These are phyloP conservation scores for Barbarea vulgaris DNA, from an alignment of 345 rosid species.

Conservation along the genomic window DNA sequence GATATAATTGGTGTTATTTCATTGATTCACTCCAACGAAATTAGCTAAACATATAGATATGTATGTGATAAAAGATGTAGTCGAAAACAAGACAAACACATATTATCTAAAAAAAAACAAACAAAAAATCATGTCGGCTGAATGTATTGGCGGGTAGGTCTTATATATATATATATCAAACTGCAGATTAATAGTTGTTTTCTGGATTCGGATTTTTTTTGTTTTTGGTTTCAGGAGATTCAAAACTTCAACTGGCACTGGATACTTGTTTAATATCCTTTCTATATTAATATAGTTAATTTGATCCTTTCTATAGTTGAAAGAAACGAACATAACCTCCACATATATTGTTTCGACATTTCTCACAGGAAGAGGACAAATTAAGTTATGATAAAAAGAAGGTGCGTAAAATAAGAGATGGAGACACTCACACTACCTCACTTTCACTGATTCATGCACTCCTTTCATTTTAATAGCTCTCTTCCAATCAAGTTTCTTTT, in stretches of 20 bases:
- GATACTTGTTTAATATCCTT: background rate
- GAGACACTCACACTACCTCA: slow-evolving; percentile 38
- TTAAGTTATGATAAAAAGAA: slow-evolving; percentile 37
- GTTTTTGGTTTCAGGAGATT: background rate
- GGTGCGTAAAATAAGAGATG: slow-evolving; percentile 36
- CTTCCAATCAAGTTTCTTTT: slow-evolving; percentile 34
- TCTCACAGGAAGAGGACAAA: slow-evolving; percentile 16
- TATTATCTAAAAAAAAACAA: background rate
- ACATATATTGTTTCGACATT: slow-evolving; percentile 15
- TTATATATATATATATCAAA: too few relatives aligned
- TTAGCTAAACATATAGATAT: background rate
- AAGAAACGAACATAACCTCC: slow-evolving; percentile 38
- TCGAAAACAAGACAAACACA: background rate
- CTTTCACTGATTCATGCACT: slow-evolving; percentile 40
- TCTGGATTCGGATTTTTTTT: background rate
- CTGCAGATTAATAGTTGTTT: background rate
- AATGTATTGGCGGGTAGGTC: background rate
- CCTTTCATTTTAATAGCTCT: slow-evolving; percentile 35
- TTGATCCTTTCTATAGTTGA: background rate
- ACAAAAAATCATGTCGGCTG: background rate
- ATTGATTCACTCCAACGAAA: background rate
- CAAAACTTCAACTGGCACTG: background rate
- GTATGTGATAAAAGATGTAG: background rate
- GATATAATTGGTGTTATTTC: background rate
- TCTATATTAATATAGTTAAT: background rate